A percentile compares a stretch with the other conserved stretches of the same genome.
These are phyloP conservation scores for Penicillium sp. DNA, from an alignment of 2,329 filamentous ascomycete genomes.

Conservation along the genomic window DNA sequence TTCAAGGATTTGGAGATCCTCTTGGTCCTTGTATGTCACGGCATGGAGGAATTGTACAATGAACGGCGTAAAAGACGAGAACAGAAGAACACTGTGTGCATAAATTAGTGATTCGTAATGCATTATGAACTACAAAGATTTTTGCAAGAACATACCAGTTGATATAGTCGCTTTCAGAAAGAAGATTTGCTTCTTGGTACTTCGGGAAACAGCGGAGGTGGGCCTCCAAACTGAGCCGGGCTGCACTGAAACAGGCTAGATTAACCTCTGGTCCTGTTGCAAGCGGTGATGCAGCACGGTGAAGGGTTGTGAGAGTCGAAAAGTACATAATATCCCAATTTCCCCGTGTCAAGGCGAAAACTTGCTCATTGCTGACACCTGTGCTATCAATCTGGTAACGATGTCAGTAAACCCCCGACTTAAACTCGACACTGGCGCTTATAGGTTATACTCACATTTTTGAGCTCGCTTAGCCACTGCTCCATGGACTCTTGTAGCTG, in stretches of 20 bases:
- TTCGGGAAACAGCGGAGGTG: conserved; percentile 19
- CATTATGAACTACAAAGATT: background rate
- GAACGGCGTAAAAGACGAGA: conserved; percentile 26
- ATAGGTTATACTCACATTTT: background rate
- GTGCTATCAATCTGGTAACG: conserved; percentile 12
- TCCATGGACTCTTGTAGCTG: conserved; percentile 11
- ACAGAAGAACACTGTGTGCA: conserved; percentile 23
- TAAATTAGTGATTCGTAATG: background rate
- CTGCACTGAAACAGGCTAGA: conserved; percentile 18
- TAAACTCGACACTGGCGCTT: background rate
- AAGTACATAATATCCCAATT: conserved; percentile 25
- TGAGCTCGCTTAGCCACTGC: conserved; percentile 4
- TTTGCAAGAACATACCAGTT: conserved; percentile 18
- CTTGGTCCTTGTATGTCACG: conserved; percentile 16
- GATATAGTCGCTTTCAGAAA: conserved; percentile 19
- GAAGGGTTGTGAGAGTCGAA: conserved; percentile 18
- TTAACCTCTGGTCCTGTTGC: conserved; percentile 12
- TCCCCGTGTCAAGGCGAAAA: conserved; percentile 14
- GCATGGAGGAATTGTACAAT: conserved; percentile 27
- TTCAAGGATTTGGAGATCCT: conserved; percentile 22
- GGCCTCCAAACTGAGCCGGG: conserved; percentile 17
- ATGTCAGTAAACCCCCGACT: background rate
- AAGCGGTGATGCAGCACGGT: conserved; percentile 13
- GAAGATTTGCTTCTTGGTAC: conserved; percentile 7
- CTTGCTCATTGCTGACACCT: conserved; percentile 7